Evolutionary conservation across 257 asterid genomes (phyloP).

Genomic region (Solanum appendiculatum): DNA sequence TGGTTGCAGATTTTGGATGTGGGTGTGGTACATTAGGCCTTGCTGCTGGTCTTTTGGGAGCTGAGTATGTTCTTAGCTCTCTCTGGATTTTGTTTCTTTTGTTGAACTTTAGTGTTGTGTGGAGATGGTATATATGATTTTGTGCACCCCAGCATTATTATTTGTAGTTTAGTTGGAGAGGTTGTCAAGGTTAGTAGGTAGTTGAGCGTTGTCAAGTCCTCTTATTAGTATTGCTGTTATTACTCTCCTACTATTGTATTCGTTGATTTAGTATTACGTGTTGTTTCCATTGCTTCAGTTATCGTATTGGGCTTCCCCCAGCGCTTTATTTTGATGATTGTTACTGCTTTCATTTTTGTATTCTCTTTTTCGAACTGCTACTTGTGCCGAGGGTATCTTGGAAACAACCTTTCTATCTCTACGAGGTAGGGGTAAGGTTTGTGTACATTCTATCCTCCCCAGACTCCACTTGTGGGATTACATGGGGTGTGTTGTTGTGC

Average conservation of each 20-base stretch:
- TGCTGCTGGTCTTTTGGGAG: constrained; percentile 89
- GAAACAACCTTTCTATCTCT: neutral
- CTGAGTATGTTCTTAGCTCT: constrained; percentile 38
- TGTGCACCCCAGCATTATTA: neutral
- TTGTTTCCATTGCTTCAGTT: neutral
- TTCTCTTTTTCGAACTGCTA: neutral
- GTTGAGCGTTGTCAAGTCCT: neutral
- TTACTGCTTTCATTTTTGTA: neutral
- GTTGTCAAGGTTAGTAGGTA: neutral
- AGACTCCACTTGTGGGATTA: neutral
- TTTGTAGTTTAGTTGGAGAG: neutral
- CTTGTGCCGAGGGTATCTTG: neutral
- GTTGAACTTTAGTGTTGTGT: neutral
- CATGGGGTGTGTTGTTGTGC: neutral
- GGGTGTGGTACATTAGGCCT: constrained; percentile 94
- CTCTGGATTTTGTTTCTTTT: neutral
- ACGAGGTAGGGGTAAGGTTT: neutral
- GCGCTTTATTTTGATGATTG: neutral
- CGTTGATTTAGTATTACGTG: neutral
- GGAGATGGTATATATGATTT: neutral
- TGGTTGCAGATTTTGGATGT: constrained; percentile 97
- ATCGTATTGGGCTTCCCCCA: neutral
- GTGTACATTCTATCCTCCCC: neutral
- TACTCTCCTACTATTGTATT: neutral
- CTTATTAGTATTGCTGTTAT: neutral